Conservation (phyloP, 2,329 filamentous ascomycete species). For the Myriosclerotinia scirpicola region DNA sequence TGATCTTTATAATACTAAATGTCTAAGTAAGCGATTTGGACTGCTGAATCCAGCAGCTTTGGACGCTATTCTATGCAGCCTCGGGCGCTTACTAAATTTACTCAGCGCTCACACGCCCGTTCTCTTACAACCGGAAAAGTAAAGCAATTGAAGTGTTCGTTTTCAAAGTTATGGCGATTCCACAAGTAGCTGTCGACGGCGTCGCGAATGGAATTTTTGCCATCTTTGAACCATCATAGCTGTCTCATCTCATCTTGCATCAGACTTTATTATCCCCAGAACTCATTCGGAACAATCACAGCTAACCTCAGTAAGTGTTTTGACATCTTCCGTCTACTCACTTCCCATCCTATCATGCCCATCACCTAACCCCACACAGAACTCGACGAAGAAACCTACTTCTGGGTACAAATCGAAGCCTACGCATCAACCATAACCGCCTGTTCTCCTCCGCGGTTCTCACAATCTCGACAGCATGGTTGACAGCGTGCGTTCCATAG, state of each 20-base stretch:
- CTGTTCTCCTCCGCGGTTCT: slow-evolving; percentile 5
- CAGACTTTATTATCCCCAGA: slow-evolving; percentile 14
- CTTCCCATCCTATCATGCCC: not conserved
- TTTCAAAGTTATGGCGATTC: not conserved
- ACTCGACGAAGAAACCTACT: slow-evolving; percentile 13
- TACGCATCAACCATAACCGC: slow-evolving; percentile 10
- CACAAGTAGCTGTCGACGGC: slow-evolving; percentile 3
- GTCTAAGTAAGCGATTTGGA: not conserved
- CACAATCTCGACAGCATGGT: slow-evolving; percentile 15
- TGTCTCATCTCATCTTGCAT: slow-evolving; percentile 18
- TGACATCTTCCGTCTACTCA: not conserved
- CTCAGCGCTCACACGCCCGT: not conserved
- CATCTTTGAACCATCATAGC: slow-evolving; percentile 4
- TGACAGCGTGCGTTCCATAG: slow-evolving; percentile 8
- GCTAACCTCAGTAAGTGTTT: slow-evolving; percentile 13
- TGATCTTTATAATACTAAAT: not conserved
- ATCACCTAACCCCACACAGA: not conserved
- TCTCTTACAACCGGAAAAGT: not conserved
- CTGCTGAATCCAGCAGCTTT: not conserved
- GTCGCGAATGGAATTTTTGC: slow-evolving; percentile 17
- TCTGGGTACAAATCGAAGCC: slow-evolving; percentile 20
- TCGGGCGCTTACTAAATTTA: not conserved
- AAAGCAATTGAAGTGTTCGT: not conserved
- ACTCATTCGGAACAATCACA: slow-evolving; percentile 17
- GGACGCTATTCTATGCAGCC: not conserved